These are phyloP conservation scores for Dactylellina haptotyla DNA, from an alignment of 2,329 filamentous ascomycete species.

Conservation along the genomic window DNA sequence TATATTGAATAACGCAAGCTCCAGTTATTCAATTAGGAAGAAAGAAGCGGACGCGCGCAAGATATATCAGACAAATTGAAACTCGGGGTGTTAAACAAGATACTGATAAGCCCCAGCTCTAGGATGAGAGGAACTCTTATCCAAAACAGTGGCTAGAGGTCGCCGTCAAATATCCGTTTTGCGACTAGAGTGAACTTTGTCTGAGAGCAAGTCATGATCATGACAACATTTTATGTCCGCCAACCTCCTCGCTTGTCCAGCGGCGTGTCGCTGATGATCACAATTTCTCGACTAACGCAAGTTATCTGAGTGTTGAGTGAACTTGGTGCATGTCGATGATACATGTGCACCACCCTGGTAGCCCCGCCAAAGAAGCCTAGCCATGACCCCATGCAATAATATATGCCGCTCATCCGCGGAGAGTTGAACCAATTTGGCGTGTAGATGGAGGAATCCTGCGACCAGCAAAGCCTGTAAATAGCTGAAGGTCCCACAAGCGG, in stretches of 20 bases:
- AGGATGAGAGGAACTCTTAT: conserved; percentile 5
- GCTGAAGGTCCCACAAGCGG: conserved; percentile 4
- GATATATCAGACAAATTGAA: conserved; percentile 15
- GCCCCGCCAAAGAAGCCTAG: conserved; percentile 16
- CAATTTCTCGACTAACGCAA: background rate
- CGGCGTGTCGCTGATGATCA: conserved; percentile 10
- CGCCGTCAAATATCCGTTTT: conserved; percentile 21
- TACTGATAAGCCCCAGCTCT: conserved; percentile 11
- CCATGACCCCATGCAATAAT: background rate
- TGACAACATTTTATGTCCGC: conserved; percentile 28
- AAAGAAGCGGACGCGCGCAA: background rate
- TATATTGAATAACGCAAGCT: conserved; percentile 14
- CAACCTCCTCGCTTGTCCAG: conserved; percentile 9
- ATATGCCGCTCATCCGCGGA: conserved; percentile 20
- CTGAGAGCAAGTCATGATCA: background rate
- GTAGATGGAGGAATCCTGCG: conserved; percentile 1
- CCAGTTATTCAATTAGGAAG: conserved; percentile 2
- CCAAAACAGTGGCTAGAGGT: conserved; percentile 8
- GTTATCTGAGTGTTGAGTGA: background rate
- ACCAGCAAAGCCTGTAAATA: conserved; percentile 9
- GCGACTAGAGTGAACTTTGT: conserved; percentile 18
- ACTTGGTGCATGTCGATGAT: conserved; percentile 17
- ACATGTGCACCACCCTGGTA: conserved; percentile 10
- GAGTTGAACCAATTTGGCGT: conserved; percentile 17
- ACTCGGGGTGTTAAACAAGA: background rate